phyloP scores from a whole-genome alignment of 768 basidiomycete species.

The Boletus reticulatus region DNA sequence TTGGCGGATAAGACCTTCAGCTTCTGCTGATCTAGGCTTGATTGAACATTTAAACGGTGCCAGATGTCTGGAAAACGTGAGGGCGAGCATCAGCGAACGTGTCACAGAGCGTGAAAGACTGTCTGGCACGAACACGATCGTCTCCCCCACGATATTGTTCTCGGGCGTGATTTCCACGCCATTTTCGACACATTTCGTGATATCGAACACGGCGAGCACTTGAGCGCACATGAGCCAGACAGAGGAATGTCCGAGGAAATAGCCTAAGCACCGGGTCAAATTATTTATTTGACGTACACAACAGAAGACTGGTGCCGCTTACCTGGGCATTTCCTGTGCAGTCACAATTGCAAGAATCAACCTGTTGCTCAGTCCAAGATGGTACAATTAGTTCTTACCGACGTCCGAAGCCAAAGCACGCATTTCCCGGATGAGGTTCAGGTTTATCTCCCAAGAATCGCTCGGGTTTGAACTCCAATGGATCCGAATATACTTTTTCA shows the following conservation, averaged over 20 bases:
- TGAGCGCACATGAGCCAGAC: slow-evolving; percentile 29
- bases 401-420: slow-evolving; percentile 18
- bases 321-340: slow-evolving; percentile 15
- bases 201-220: slow-evolving; percentile 44
- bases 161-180: slow-evolving; percentile 45
- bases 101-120: not conserved
- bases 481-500: slow-evolving; percentile 12
- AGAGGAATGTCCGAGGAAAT: slow-evolving; percentile 24
- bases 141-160: slow-evolving; percentile 28
- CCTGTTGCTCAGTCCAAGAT: not conserved
- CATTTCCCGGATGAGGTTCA: slow-evolving; percentile 13
- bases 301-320: not conserved
- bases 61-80: slow-evolving; percentile 1
- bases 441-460: slow-evolving; percentile 21
- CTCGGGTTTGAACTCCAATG: slow-evolving; percentile 23
- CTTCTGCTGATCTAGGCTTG: slow-evolving; percentile 2
- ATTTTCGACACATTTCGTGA: slow-evolving; percentile 40
- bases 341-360: not conserved
- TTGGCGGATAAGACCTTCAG: not conserved
- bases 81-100: not conserved
- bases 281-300: too few relatives aligned
- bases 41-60: slow-evolving; percentile 17
- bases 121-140: slow-evolving; percentile 1
- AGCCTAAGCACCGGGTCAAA: slow-evolving; percentile 11
- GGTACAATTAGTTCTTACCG: not conserved